Evolutionary conservation across 2,329 filamentous ascomycete genomes (phyloP).

Genomic region (Cadophora sp.): DNA sequence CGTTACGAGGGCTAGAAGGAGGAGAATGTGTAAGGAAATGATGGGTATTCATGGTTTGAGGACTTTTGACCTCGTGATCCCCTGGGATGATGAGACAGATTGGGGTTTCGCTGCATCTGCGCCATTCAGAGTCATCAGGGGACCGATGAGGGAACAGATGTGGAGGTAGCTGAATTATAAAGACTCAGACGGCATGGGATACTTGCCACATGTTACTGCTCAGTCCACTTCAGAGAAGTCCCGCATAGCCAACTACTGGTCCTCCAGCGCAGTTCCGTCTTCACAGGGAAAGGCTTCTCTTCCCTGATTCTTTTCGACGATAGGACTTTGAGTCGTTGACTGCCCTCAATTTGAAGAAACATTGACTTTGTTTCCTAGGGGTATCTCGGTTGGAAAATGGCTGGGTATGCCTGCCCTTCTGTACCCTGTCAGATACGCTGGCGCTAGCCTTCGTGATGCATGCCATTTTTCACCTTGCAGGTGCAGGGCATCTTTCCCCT

Average conservation of each 20-base stretch:
- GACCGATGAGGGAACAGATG: constrained; percentile 4
- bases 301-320: background rate
- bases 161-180: background rate
- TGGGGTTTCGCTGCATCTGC: constrained; percentile 29
- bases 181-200: background rate
- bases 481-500: background rate
- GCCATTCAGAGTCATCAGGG: constrained; percentile 30
- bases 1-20: constrained; percentile 22
- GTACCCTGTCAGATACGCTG: background rate
- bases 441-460: background rate
- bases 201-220: background rate
- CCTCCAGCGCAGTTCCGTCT: no score
- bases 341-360: background rate
- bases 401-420: background rate
- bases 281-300: background rate
- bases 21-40: constrained; percentile 31
- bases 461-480: no score
- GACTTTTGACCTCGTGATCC: constrained; percentile 31
- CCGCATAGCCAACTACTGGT: no score
- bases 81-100: constrained; percentile 28
- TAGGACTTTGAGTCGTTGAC: background rate
- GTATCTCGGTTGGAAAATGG: background rate
- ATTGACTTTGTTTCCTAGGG: background rate
- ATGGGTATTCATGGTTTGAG: constrained; percentile 29
- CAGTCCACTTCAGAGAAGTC: background rate